Evolutionary conservation across 108 stramenopile genomes (phyloP), one percentile per base, ranked within the genome.

Genomic region (Seminavis robusta): DNA sequence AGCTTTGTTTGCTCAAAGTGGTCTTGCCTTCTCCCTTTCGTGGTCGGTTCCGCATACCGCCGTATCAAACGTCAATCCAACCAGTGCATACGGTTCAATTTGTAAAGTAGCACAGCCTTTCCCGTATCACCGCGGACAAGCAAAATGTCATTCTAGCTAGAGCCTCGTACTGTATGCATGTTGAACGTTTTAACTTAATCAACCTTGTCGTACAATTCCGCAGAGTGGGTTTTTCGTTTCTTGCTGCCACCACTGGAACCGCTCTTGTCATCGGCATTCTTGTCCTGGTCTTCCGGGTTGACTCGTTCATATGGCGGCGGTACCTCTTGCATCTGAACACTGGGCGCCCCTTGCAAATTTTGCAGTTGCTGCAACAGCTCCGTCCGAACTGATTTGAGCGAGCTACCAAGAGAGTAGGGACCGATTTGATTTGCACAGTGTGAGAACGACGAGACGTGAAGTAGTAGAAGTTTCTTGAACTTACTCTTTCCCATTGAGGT

Each of bases 291-390:
- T 39, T 74, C 77, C 51, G 65, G 59, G 13, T 71, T 64, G 7
- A 63, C 21, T 19, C 64, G 71, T 49, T 75, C 72, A 73, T 89
- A 94, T 30, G 81, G 61, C 16, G 93, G 92, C 15, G 94, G 96
- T 9, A 90, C 86, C 48, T 95, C 88, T 40, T 92, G 83, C 82
- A 95, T 86, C 61, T 90, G 92, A n/a, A 97, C 90, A 19, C 72
- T 73, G 11, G 97, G 97, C 1, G 94, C 95, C 9, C 94, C 94
- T 45, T 94, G 77, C 37, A 98, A 71, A 45, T 81, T 65, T 29
- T 67, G 76, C 23, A 94, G 57, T 33, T 89, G 90, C 56, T 94
- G 83, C 33, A 95, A 61, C 38, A 95, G 51, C 24, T 90, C 84
- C n/a, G 72, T 61, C 4, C 82, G 58, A n/a, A 91, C 81, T 28